Evolutionary conservation across 768 basidiomycete species (phyloP).

Genomic region (Tephrocybe sp.): DNA sequence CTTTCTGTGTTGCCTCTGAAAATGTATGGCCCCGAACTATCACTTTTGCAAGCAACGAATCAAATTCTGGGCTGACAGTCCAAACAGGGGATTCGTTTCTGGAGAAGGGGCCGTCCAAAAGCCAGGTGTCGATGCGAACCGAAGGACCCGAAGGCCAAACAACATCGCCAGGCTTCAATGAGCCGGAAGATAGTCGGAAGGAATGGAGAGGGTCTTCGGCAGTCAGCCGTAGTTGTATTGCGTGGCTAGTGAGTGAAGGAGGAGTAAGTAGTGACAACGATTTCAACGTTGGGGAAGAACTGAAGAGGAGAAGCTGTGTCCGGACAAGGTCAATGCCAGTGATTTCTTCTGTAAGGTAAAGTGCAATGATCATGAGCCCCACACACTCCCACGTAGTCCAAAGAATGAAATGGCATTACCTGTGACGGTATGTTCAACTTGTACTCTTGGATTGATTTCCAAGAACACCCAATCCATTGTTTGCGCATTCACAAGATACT

Average conservation of each 20-base stretch:
- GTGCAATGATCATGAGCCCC: too few relatives aligned
- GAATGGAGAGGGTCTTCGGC: conserved; percentile 77
- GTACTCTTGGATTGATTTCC: conserved; percentile 53
- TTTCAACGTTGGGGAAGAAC: conserved; percentile 63
- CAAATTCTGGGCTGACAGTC: conserved; percentile 69
- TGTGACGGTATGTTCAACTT: conserved; percentile 92
- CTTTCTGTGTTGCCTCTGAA: conserved; percentile 81
- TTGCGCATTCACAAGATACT: conserved; percentile 77
- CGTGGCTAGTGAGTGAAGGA: conserved; percentile 64
- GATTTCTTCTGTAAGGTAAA: conserved; percentile 65
- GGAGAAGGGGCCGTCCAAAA: conserved; percentile 59
- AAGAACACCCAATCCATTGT: conserved; percentile 82
- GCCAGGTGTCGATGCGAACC: conserved; percentile 82
- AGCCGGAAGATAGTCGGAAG: conserved; percentile 85
- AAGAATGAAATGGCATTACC: conserved; percentile 38
- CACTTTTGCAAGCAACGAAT: conserved; percentile 84
- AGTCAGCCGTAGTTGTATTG: conserved; percentile 86
- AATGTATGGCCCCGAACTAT: conserved; percentile 77
- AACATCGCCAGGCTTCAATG: conserved; percentile 72
- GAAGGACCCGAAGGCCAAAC: conserved; percentile 78
- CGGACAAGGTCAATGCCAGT: conserved; percentile 87
- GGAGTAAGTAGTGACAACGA: conserved; percentile 71
- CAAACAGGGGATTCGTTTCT: conserved; percentile 37
- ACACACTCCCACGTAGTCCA: too few relatives aligned
- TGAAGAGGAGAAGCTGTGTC: conserved; percentile 83